phyloP scores from a whole-genome alignment of 2,329 filamentous ascomycete genomes.

The Alternaria tenuissima region DNA sequence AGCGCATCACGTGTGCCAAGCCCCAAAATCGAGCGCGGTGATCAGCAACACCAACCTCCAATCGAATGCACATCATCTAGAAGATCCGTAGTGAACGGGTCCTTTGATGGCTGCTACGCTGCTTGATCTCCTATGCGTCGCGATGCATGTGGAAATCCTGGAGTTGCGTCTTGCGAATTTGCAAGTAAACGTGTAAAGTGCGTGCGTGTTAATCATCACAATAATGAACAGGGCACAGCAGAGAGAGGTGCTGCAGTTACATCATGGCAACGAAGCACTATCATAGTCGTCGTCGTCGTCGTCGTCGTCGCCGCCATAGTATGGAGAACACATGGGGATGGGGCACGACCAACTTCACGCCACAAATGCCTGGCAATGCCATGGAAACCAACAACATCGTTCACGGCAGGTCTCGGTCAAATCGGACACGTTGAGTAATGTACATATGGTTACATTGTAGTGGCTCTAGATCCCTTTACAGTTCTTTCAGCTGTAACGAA shows the following conservation, averaged over 20 bases:
- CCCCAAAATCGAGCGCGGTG: slow-evolving; percentile 1
- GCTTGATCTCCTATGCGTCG: neutral
- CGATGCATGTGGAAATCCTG: neutral
- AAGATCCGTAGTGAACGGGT: neutral
- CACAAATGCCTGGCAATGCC: neutral
- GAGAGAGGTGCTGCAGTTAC: neutral
- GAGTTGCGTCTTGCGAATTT: neutral
- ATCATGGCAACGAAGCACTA: neutral
- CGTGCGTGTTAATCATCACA: neutral
- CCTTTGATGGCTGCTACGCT: neutral
- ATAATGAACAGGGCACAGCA: neutral
- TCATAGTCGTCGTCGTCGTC: neutral
- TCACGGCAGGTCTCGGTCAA: neutral
- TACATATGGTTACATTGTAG: neutral
- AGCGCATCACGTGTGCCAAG: slow-evolving; percentile 21
- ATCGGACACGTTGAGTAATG: neutral
- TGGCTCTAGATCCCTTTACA: neutral
- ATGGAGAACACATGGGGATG: neutral
- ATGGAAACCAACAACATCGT: neutral
- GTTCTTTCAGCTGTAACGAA: slow-evolving; percentile 3
- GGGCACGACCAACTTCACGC: neutral
- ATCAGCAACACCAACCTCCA: neutral
- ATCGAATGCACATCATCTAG: neutral
- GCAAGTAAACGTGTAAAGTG: neutral
- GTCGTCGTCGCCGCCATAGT: neutral